A percentile compares a stretch with the other conserved stretches of the same genome.
phyloP scores from a whole-genome alignment of 495 filamentous ascomycete species.

The Aspergillus campestris region DNA sequence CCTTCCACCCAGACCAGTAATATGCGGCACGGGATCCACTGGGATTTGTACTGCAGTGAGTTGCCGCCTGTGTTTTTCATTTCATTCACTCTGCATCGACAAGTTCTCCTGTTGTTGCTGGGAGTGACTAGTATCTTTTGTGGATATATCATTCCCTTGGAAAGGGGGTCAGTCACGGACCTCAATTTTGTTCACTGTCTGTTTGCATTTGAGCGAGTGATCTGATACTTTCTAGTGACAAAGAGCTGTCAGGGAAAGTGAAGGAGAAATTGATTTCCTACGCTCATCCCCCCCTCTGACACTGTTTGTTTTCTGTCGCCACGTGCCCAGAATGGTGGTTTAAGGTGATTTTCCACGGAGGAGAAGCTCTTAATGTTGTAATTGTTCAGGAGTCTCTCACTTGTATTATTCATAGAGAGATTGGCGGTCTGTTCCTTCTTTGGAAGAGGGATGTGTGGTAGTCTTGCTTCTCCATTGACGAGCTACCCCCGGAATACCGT shows the following conservation, averaged over 20 bases:
- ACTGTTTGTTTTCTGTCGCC: too few relatives aligned
- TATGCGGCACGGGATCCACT: neutral
- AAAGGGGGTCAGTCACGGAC: too few relatives aligned
- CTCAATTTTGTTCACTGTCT: too few relatives aligned
- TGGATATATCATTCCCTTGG: too few relatives aligned
- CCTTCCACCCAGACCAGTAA: constrained; percentile 10
- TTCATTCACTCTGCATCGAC: neutral
- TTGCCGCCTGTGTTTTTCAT: constrained; percentile 1
- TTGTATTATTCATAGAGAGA: neutral
- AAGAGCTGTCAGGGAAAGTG: too few relatives aligned
- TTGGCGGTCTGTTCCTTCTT: neutral
- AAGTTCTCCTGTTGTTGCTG: too few relatives aligned
- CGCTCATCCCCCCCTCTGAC: too few relatives aligned
- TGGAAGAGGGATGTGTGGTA: constrained; percentile 13
- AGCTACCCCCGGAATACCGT: constrained; percentile 4
- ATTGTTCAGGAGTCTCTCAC: neutral
- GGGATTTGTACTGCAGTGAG: constrained; percentile 2
- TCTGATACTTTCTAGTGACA: too few relatives aligned
- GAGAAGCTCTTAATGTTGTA: neutral
- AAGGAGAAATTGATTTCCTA: too few relatives aligned
- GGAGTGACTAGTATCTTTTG: too few relatives aligned
- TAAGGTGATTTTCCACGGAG: neutral
- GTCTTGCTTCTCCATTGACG: constrained; percentile 2
- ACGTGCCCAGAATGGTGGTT: too few relatives aligned
- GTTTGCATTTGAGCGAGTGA: too few relatives aligned